Percentiles rank a stretch among this genome's conserved stretches.
These are phyloP conservation scores for Candida germanica DNA, from an alignment of 805 yeast species.

Conservation along the genomic window DNA sequence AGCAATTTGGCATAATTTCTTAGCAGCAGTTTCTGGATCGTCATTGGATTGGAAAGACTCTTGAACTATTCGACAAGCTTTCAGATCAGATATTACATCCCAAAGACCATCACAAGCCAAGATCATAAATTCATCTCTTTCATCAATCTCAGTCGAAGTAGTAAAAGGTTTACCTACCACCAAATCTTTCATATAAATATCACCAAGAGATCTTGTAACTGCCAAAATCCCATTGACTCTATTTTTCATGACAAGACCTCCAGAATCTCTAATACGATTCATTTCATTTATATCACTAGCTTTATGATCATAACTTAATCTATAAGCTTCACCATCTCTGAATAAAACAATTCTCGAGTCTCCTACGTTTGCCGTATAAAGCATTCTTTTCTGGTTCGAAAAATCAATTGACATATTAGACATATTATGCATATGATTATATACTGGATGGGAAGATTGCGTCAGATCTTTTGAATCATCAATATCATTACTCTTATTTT, in stretches of 20 bases:
- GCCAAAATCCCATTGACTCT: conserved; percentile 96
- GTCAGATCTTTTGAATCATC: conserved; percentile 8
- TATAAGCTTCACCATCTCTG: conserved; percentile 68
- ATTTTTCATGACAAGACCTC: conserved; percentile 85
- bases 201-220: conserved; percentile 91
- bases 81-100: conserved; percentile 88
- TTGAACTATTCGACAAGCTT: conserved; percentile 72
- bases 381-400: conserved; percentile 58
- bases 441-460: conserved; percentile 3
- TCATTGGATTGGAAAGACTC: conserved; percentile 36
- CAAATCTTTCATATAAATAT: conserved; percentile 82
- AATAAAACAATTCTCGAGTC: conserved; percentile 82
- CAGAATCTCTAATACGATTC: conserved; percentile 68
- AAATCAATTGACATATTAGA: conserved; percentile 5
- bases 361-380: conserved; percentile 94
- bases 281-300: conserved; percentile 80
- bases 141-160: conserved; percentile 72
- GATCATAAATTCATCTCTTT: conserved; percentile 72
- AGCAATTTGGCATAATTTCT: conserved; percentile 66
- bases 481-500: conserved; percentile 29
- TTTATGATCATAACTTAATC: conserved; percentile 91
- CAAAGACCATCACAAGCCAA: conserved; percentile 96
- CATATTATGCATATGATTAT: too few relatives aligned
- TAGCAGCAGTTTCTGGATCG: conserved; percentile 66
- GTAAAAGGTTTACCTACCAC: conserved; percentile 93